A percentile compares a stretch with the other conserved stretches of the same genome.
phyloP scores from a whole-genome alignment of 306 rosid species.

The Casuarina equisetifolia region DNA sequence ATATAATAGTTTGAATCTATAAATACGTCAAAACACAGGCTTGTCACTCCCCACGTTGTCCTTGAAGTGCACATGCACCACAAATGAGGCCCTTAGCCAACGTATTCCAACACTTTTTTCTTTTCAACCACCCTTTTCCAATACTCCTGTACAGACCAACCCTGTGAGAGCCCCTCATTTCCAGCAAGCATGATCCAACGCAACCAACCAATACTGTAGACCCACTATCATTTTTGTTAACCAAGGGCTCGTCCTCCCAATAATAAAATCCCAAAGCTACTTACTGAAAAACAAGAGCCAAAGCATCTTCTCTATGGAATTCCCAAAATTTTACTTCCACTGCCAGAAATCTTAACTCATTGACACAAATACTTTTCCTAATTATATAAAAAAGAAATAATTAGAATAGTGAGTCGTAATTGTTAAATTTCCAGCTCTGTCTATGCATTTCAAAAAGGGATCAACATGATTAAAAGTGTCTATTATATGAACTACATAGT shows the following conservation, averaged over 20 bases:
- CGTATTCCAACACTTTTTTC: no score
- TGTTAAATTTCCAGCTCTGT: neutral
- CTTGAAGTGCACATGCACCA: neutral
- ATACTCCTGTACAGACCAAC: neutral
- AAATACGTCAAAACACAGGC: neutral
- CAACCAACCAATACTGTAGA: neutral
- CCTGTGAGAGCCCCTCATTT: neutral
- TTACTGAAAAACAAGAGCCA: neutral
- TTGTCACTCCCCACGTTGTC: neutral
- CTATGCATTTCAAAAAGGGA: neutral
- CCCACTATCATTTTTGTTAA: neutral
- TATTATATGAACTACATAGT: neutral
- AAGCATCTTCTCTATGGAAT: neutral
- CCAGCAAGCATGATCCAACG: neutral
- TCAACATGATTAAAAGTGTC: neutral
- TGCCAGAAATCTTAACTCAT: neutral
- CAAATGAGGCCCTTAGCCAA: no score
- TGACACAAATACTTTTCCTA: neutral
- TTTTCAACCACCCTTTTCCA: neutral
- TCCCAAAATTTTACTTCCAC: neutral
- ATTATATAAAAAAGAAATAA: conserved; percentile 7
- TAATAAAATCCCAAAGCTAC: neutral
- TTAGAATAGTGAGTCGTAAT: neutral
- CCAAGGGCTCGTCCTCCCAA: neutral
- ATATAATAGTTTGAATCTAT: neutral